A percentile compares a stretch with the other conserved stretches of the same genome.
These are phyloP conservation scores for Sutorius eximius DNA, from an alignment of 1,284 basidiomycete genomes.

Conservation along the genomic window DNA sequence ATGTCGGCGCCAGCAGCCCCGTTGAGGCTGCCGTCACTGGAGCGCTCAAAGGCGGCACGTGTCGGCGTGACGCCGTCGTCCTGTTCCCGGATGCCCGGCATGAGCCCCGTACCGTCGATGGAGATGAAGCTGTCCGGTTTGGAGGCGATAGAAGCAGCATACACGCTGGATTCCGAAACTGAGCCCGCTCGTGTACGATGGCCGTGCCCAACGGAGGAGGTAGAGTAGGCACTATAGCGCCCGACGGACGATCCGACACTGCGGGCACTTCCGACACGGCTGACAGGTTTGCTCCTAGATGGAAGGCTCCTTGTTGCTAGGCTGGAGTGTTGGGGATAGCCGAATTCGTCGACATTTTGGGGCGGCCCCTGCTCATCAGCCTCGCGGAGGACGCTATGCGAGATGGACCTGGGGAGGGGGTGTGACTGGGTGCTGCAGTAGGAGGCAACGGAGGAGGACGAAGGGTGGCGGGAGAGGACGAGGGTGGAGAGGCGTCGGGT, in stretches of 20 bases:
- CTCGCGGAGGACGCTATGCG: constrained; percentile 33
- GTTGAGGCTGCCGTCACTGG: constrained; percentile 29
- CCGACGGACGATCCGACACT: constrained; percentile 27
- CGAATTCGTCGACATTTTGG: constrained; percentile 26
- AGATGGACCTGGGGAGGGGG: constrained; percentile 37
- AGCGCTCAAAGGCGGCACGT: constrained; percentile 28
- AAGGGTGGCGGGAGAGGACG: constrained; percentile 47
- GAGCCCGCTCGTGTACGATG: constrained; percentile 16
- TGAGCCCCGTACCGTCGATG: constrained; percentile 17
- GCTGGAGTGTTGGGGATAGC: constrained; percentile 11
- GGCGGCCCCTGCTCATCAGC: constrained; percentile 21
- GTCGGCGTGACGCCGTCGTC: constrained; percentile 33
- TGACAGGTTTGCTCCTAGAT: constrained; percentile 23
- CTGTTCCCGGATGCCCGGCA: constrained; percentile 32
- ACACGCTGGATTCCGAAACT: constrained; percentile 21
- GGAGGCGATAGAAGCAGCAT: constrained; percentile 11
- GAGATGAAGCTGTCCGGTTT: constrained; percentile 9
- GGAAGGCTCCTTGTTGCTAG: constrained; percentile 23
- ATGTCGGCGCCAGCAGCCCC: constrained; percentile 17
- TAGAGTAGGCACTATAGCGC: constrained; percentile 26
- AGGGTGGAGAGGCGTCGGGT: constrained; percentile 62
- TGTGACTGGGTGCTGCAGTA: constrained; percentile 18
- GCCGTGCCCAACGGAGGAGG: constrained; percentile 14
- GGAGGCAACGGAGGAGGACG: constrained; percentile 32
- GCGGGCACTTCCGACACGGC: constrained; percentile 24